phyloP scores from a whole-genome alignment of 805 yeast genomes.

The Saturnispora hagleri region DNA sequence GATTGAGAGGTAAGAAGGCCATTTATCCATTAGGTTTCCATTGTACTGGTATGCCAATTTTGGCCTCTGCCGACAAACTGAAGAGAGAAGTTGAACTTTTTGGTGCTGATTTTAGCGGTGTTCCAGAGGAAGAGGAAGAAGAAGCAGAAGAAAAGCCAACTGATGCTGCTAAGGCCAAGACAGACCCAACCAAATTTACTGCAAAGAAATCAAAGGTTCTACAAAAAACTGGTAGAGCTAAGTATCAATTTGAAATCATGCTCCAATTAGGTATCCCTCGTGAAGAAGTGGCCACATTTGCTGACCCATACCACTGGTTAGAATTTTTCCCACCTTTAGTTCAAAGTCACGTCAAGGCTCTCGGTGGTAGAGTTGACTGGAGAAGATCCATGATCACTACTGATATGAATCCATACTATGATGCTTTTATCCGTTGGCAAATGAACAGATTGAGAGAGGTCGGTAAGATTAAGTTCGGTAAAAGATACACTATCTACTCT shows the following conservation, averaged over 20 bases:
- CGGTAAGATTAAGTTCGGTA: conserved; percentile 95
- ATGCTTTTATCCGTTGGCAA: conserved; percentile 94
- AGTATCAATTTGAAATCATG: conserved; percentile 95
- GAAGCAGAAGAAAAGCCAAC: conserved; percentile 25
- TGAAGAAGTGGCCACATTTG: conserved; percentile 78
- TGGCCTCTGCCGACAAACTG: conserved; percentile 91
- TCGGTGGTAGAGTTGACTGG: conserved; percentile 98
- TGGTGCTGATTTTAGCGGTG: conserved; percentile 69
- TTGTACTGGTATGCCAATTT: conserved; percentile 98
- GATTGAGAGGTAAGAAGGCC: conserved; percentile 89
- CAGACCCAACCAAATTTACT: conserved; percentile 80
- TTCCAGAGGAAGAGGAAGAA: conserved; percentile 47
- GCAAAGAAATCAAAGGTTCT: conserved; percentile 91
- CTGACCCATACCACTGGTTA: conserved; percentile 90
- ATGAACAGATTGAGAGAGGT: conserved; percentile 75
- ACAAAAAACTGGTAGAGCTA: conserved; percentile 89
- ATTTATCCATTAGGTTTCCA: conserved; percentile 96
- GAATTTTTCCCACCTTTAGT: conserved; percentile 85
- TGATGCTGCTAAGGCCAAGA: conserved; percentile 23
- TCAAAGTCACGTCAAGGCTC: conserved; percentile 62
- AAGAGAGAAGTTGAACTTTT: conserved; percentile 86
- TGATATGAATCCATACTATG: conserved; percentile 90
- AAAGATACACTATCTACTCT: conserved; percentile 94
- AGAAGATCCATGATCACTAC: conserved; percentile 94
- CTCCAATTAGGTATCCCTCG: conserved; percentile 80